Evolutionary conservation across 805 yeast species (phyloP), one percentile per base, ranked within the genome.

Genomic region (Saturnispora serradocipensis): DNA sequence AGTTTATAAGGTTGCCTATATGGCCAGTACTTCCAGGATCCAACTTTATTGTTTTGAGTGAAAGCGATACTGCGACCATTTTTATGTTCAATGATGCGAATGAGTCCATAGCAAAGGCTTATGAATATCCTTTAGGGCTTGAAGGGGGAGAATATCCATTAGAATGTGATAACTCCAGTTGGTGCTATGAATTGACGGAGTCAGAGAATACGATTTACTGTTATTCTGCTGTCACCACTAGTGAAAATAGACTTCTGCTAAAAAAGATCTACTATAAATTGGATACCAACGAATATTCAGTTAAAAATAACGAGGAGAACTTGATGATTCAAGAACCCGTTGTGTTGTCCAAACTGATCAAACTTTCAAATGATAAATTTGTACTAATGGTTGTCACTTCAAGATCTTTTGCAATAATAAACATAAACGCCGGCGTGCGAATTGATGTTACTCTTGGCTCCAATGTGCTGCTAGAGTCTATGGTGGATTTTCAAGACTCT

Each of bases 11-110:
- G n/a, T 24, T 45, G 1, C 52, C 55, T 2, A 32, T 56, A 27
- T 55, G 58, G 57, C 57, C 58, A 7, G 16, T 53, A 16, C n/a
- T 28, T 15, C 43, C 49, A 6, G 54, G 53, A 4, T 47, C 54
- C 11, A 27, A 40, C 10, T 46, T 58, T 45, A 38, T 58, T n/a
- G 49, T 51, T 22, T 49, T 58, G 27, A 54, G 54, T 15, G 57
- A 54, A 35, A 18, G 46, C 38, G n/a, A 48, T n/a, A 45, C 10
- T 2, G 40, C 34, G 18, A 48, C 53, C 48, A 39, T 58, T 3
- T 58, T 54, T 27, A n/a, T 25, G 25, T 45, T 49, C 27, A 45
- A 52, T 40, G 46, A 43, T 20, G 28, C 16, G 4, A 45, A 15
- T 6, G 45, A 36, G 10, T 16, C 18, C 6, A 44, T 54, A 6